Conservation (phyloP, 768 basidiomycete species). For the Suillus alpinus region DNA sequence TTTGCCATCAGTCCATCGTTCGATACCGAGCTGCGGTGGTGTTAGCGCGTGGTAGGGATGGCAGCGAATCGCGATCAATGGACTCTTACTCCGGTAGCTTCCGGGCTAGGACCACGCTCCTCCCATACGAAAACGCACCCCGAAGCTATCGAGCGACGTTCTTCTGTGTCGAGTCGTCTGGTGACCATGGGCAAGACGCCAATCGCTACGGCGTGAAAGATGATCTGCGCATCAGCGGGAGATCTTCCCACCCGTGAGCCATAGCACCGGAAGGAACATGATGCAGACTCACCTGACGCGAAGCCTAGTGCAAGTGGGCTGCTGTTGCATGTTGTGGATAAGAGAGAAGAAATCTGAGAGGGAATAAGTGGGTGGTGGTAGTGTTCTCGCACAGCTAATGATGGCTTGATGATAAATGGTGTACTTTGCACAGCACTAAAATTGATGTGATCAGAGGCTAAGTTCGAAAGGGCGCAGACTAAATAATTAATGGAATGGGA, state of each 20-base stretch:
- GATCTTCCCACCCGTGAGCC: constrained; percentile 32
- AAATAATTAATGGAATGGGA: constrained; percentile 1
- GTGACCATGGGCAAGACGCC: constrained; percentile 62
- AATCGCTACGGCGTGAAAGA: constrained; percentile 70
- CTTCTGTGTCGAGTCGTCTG: constrained; percentile 72
- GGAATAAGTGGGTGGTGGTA: background rate
- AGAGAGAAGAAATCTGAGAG: constrained; percentile 5
- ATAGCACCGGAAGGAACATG: background rate
- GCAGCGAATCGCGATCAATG: background rate
- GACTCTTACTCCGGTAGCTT: constrained; percentile 58
- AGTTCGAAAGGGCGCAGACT: constrained; percentile 3
- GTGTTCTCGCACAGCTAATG: background rate
- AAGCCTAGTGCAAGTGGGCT: constrained; percentile 62
- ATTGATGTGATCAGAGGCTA: constrained; percentile 1
- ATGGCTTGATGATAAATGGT: constrained; percentile 1
- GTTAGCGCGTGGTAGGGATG: constrained; percentile 6
- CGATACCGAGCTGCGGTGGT: constrained; percentile 59
- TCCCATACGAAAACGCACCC: constrained; percentile 85
- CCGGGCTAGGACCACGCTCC: constrained; percentile 67
- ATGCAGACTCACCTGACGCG: constrained; percentile 42
- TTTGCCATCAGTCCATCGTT: constrained; percentile 80
- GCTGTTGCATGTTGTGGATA: constrained; percentile 49
- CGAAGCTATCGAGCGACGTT: constrained; percentile 64
- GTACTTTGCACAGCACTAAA: background rate
- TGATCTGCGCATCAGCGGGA: constrained; percentile 64